Base-by-base conservation (phyloP, 2,329 filamentous ascomycete genomes). In the Venturia aucupariae region DNA sequence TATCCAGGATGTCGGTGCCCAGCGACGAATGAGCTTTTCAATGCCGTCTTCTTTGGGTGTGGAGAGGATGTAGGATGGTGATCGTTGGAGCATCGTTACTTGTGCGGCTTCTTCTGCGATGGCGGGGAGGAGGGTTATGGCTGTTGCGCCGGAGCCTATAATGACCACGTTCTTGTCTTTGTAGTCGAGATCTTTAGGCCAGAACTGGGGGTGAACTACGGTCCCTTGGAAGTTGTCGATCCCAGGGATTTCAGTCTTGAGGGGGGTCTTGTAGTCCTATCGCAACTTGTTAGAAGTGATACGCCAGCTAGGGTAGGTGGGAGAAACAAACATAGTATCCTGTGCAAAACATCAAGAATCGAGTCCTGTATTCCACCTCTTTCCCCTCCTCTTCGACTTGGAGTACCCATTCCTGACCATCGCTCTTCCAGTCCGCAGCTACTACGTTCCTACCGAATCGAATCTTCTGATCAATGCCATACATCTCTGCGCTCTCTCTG, bases 1-100 rank as follows among this genome's bases (percentile, higher is more conserved):
- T 15, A 80, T 74, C 63, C 63, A 65, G 17, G 27, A 32, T 59
- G 57, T 68, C 55, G 72, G 69, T 57, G 69, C 71, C 66, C 68
- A 70, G 2, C 71, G 72, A 11, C 75, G 77, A 4, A 83, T 66
- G 1, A 76, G 68, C 7, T 68, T 71, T 44, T 78, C 73, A 1
- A 77, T 59, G 1, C 67, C 64, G 38, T 61, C 57, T 32, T 61
- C 64, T 80, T 78, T 51, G 0, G 81, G 75, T 1, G 84, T 68
- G n/a, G 82, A 77, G 55, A 88, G 68, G 65, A 92, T 81, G 70
- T 90, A 92, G 0, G 82, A 83, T 0, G 91, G 91, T 55, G 86
- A 90, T 65, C 91, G 85, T 76, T 95, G 90, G 3, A 95, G 81
- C 84, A 93, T 90, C 1, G 89, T 93, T 38, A 92, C 85, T 19